These are phyloP conservation scores for Podospora conica DNA, from an alignment of 495 filamentous ascomycete species.

Conservation along the genomic window DNA sequence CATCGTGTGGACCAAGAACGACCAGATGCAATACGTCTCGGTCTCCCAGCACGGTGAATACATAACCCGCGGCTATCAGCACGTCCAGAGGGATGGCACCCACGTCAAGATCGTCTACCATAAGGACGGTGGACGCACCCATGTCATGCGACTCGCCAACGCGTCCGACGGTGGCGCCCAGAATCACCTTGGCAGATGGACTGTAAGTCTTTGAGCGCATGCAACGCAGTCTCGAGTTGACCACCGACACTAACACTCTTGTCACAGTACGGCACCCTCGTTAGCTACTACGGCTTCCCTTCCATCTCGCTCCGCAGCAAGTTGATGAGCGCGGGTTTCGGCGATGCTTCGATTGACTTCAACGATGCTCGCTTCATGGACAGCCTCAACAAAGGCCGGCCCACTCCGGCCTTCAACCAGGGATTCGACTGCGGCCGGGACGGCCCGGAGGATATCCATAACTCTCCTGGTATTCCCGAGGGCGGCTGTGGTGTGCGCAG, in stretches of 20 bases:
- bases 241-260: too few species aligned
- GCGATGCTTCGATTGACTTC: constrained; percentile 10
- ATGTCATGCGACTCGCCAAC: constrained; percentile 30
- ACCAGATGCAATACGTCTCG: constrained; percentile 23
- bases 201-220: too few species aligned
- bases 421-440: too few species aligned
- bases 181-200: constrained; percentile 29
- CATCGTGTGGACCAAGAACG: constrained; percentile 25
- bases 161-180: constrained; percentile 27
- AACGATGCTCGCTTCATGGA: too few species aligned
- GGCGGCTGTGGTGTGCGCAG: too few species aligned
- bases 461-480: too few species aligned
- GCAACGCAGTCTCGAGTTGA: too few species aligned
- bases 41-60: constrained; percentile 27
- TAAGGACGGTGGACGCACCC: constrained; percentile 27
- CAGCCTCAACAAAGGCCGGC: too few species aligned
- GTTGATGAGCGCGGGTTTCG: constrained; percentile 24
- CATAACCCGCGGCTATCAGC: constrained; percentile 5
- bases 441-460: too few species aligned
- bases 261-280: constrained; percentile 22
- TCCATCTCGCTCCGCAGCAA: constrained; percentile 22
- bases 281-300: constrained; percentile 28
- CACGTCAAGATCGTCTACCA: constrained; percentile 27
- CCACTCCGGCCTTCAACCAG: too few species aligned
- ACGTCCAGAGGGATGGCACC: constrained; percentile 7